A percentile compares a stretch with the other conserved stretches of the same genome.
Evolutionary conservation across 106 monocot genomes (phyloP).

Genomic region (Hemerocallis citrina): DNA sequence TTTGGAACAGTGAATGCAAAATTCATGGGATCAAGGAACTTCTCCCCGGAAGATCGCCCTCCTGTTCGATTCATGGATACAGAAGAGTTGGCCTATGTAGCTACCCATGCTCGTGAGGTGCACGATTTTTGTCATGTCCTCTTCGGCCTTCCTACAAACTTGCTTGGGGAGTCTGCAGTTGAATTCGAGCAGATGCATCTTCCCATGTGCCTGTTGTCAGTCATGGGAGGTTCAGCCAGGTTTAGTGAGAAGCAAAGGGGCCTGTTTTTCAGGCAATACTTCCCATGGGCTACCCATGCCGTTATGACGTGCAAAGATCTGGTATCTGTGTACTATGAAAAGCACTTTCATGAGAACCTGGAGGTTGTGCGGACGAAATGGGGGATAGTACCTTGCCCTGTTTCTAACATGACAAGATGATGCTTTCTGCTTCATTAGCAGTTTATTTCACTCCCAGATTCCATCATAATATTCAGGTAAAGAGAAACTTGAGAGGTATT

Average conservation of each 20-base stretch:
- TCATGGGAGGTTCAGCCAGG: slow-evolving; percentile 71
- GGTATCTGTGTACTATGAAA: slow-evolving; percentile 79
- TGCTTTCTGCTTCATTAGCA: too few relatives aligned
- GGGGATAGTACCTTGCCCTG: slow-evolving; percentile 56
- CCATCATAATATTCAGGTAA: too few relatives aligned
- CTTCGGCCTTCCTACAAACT: slow-evolving; percentile 72
- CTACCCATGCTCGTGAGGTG: too few relatives aligned
- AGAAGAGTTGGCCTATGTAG: slow-evolving; percentile 71
- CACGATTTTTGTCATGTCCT: too few relatives aligned
- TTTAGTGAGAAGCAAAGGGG: slow-evolving; percentile 62
- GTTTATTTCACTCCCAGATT: too few relatives aligned
- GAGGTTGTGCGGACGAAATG: slow-evolving; percentile 57
- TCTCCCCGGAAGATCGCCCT: too few relatives aligned
- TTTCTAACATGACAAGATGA: slow-evolving; percentile 17
- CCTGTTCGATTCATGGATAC: slow-evolving; percentile 97
- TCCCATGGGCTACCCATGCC: slow-evolving; percentile 63
- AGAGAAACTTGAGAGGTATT: too few relatives aligned
- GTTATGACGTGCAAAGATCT: slow-evolving; percentile 56
- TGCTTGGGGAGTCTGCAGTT: slow-evolving; percentile 70
- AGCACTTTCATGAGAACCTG: slow-evolving; percentile 60
- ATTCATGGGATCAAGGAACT: too few relatives aligned
- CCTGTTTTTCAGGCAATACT: slow-evolving; percentile 61
- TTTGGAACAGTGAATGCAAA: slow-evolving; percentile 81
- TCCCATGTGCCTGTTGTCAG: slow-evolving; percentile 80
- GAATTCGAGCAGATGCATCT: slow-evolving; percentile 90